A percentile compares a stretch with the other conserved stretches of the same genome.
These are phyloP conservation scores for Oryza coarctata DNA, from an alignment of 176 grass and related monocot genomes.

Conservation along the genomic window DNA sequence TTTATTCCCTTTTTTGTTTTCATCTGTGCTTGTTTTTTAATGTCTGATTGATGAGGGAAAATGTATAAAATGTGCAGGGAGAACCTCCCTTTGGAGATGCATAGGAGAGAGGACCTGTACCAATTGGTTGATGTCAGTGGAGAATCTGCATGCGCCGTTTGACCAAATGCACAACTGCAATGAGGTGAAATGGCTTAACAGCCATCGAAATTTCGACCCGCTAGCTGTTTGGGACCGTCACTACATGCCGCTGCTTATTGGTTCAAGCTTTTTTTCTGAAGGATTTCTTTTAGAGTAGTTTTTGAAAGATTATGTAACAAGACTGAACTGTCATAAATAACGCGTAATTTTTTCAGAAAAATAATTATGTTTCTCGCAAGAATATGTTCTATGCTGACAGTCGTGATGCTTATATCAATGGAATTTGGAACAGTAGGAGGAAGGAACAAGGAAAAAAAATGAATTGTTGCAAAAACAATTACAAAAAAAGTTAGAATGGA, in stretches of 20 bases:
- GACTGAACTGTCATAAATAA: neutral
- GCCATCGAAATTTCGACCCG: neutral
- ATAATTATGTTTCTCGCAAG: no score
- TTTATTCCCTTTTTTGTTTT: neutral
- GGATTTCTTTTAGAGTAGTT: neutral
- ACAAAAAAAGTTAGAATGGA: no score
- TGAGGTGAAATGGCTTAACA: neutral
- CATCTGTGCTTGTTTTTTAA: neutral
- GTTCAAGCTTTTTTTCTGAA: neutral
- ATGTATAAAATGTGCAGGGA: slow-evolving; percentile 44
- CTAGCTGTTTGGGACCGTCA: neutral
- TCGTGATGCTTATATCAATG: no score
- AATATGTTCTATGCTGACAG: no score
- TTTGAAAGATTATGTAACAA: neutral
- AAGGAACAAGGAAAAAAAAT: no score
- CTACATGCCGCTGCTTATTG: neutral
- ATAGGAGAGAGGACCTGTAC: slow-evolving; percentile 54
- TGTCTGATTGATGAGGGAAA: neutral
- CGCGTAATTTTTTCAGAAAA: neutral
- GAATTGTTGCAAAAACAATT: no score
- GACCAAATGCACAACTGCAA: neutral
- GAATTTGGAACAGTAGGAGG: no score
- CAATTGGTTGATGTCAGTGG: slow-evolving; percentile 38
- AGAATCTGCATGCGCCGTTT: neutral
- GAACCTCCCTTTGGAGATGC: slow-evolving; percentile 55